Evolutionary conservation across 108 stramenopile species (phyloP).

Genomic region (Nitzschia putrida): DNA sequence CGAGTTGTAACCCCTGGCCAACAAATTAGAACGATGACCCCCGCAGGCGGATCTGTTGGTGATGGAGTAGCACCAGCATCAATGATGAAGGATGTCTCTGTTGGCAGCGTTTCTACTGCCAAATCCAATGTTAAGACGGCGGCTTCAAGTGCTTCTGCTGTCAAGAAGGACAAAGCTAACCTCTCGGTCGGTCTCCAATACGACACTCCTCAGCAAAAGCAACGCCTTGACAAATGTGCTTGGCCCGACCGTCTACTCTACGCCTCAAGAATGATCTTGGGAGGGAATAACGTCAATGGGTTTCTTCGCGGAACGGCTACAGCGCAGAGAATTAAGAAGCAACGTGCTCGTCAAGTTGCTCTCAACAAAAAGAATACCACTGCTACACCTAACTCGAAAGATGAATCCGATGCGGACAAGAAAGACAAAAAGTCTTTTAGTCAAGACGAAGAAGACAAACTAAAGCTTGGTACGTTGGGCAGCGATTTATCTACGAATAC

Average conservation of each 20-base stretch:
- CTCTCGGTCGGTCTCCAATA: slow-evolving; percentile 12
- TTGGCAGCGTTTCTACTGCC: no score
- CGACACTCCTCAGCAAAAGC: slow-evolving; percentile 32
- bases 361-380: slow-evolving; percentile 35
- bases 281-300: slow-evolving; percentile 71
- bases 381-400: slow-evolving; percentile 3
- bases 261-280: slow-evolving; percentile 61
- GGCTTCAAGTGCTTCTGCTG: not conserved
- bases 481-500: no score
- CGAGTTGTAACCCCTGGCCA: no score
- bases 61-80: no score
- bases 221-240: slow-evolving; percentile 46
- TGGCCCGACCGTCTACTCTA: slow-evolving; percentile 57
- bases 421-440: slow-evolving; percentile 26
- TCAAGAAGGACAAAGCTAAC: slow-evolving; percentile 4
- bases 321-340: slow-evolving; percentile 72
- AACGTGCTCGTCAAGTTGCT: slow-evolving; percentile 62
- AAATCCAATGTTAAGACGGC: no score
- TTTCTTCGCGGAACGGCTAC: slow-evolving; percentile 68
- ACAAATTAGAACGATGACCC: no score
- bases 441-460: slow-evolving; percentile 37
- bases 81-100: no score
- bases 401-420: slow-evolving; percentile 12
- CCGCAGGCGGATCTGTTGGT: no score
- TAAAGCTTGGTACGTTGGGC: slow-evolving; percentile 23